Evolutionary conservation across 2,329 filamentous ascomycete species (phyloP).

Genomic region (Coniochaeta sp.): DNA sequence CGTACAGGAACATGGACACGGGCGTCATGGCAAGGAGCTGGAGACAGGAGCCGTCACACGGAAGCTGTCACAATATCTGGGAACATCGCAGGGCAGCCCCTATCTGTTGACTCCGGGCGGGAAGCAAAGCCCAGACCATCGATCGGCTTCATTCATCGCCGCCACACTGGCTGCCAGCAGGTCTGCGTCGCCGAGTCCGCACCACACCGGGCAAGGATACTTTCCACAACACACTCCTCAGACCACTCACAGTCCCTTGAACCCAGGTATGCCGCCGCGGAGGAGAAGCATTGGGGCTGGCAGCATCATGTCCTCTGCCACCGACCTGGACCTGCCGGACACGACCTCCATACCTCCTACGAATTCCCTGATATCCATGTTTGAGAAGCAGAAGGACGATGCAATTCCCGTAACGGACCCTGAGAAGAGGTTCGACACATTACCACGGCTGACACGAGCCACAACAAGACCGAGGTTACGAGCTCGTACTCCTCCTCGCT

Average conservation of each 20-base stretch:
- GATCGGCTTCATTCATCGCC: slow-evolving; percentile 51
- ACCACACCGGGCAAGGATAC: slow-evolving; percentile 15
- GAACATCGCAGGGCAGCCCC: slow-evolving; percentile 8
- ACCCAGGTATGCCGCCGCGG: slow-evolving; percentile 15
- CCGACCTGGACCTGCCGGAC: slow-evolving; percentile 36
- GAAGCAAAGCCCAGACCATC: slow-evolving; percentile 25
- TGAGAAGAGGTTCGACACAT: slow-evolving; percentile 23
- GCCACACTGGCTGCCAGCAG: slow-evolving; percentile 56
- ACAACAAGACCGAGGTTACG: slow-evolving; percentile 15
- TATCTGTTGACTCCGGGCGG: slow-evolving; percentile 9
- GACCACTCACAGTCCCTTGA: background rate
- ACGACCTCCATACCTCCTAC: slow-evolving; percentile 55
- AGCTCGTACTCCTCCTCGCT: slow-evolving; percentile 24
- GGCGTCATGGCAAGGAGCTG: slow-evolving; percentile 11
- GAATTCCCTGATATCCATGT: slow-evolving; percentile 59
- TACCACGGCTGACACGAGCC: slow-evolving; percentile 3
- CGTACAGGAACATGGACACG: slow-evolving; percentile 12
- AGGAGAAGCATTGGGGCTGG: slow-evolving; percentile 20
- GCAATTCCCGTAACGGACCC: slow-evolving; percentile 17
- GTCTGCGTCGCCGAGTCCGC: slow-evolving; percentile 40
- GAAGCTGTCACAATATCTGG: slow-evolving; percentile 16
- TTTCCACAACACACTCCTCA: slow-evolving; percentile 11
- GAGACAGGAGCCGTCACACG: slow-evolving; percentile 15
- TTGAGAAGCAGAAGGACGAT: slow-evolving; percentile 41
- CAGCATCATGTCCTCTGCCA: slow-evolving; percentile 20